These are phyloP conservation scores for Pachyrhizus erosus DNA, from an alignment of 306 rosid genomes.

Conservation along the genomic window DNA sequence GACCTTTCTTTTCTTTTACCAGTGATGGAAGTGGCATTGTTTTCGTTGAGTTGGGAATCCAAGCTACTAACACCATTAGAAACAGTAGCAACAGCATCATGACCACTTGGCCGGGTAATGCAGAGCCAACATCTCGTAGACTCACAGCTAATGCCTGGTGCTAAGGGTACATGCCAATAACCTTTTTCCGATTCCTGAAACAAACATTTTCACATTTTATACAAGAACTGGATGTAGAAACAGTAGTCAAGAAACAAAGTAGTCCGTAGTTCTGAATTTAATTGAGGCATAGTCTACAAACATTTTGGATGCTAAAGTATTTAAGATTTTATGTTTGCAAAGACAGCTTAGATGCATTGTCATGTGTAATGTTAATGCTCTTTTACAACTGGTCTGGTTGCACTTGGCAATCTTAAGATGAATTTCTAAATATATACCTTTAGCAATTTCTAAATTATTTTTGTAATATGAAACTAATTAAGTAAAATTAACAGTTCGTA, in stretches of 20 bases:
- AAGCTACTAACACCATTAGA: background rate
- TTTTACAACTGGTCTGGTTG: background rate
- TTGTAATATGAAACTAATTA: background rate
- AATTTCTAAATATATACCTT: slow-evolving; percentile 1
- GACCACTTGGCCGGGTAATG: slow-evolving; percentile 57
- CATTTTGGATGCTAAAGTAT: slow-evolving; percentile 5
- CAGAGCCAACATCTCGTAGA: slow-evolving; percentile 78
- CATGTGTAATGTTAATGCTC: background rate
- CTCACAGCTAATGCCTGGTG: slow-evolving; percentile 45
- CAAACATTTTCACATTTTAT: slow-evolving; percentile 26
- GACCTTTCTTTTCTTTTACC: slow-evolving; percentile 86
- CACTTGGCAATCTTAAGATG: slow-evolving; percentile 2
- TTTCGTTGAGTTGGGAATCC: slow-evolving; percentile 45
- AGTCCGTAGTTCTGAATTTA: background rate
- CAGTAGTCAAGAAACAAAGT: background rate
- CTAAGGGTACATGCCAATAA: slow-evolving; percentile 84
- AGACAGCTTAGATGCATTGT: background rate
- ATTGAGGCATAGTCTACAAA: background rate
- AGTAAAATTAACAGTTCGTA: background rate
- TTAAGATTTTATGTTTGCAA: slow-evolving; percentile 20
- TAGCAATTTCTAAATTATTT: slow-evolving; percentile 12
- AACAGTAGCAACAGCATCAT: slow-evolving; percentile 25
- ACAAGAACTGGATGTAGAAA: slow-evolving; percentile 1
- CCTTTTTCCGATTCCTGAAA: slow-evolving; percentile 85
- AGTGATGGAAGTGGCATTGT: slow-evolving; percentile 34